phyloP scores from a whole-genome alignment of 2,329 filamentous ascomycete species.

The Sclerotiophoma versabilis region DNA sequence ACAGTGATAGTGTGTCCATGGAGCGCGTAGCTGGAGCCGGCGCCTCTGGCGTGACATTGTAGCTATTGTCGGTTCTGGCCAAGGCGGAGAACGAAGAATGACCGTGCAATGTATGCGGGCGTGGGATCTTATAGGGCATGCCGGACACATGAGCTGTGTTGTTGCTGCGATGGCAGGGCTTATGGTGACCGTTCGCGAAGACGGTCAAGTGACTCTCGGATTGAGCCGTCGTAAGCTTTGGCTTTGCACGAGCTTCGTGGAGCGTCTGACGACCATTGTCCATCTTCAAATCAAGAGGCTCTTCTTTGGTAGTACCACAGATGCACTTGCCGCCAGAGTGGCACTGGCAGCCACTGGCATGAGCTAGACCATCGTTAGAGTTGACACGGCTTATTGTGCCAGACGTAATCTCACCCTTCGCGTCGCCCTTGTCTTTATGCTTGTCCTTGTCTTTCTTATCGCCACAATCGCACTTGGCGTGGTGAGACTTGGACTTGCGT shows the following conservation, averaged over 20 bases:
- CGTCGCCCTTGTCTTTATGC: constrained; percentile 55
- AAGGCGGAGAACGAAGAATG: constrained; percentile 39
- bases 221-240: constrained; percentile 63
- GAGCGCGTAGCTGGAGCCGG: constrained; percentile 33
- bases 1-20: constrained; percentile 46
- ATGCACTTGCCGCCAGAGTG: constrained; percentile 66
- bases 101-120: constrained; percentile 49
- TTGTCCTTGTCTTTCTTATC: constrained; percentile 77
- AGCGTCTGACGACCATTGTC: constrained; percentile 54
- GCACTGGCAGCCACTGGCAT: constrained; percentile 60
- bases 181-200: constrained; percentile 70
- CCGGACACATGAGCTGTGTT: constrained; percentile 69
- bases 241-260: constrained; percentile 59
- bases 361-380: constrained; percentile 43
- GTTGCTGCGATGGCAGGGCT: constrained; percentile 70
- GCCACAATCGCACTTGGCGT: constrained; percentile 96
- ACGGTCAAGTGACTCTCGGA: constrained; percentile 67
- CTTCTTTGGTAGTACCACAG: constrained; percentile 66
- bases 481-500: constrained; percentile 93
- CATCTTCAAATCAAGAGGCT: constrained; percentile 56
- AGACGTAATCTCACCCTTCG: constrained; percentile 48
- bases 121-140: constrained; percentile 67
- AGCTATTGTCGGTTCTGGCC: constrained; percentile 30
- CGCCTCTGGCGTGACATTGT: constrained; percentile 31
- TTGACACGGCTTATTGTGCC: constrained; percentile 34